Percentiles rank a stretch among this genome's conserved stretches.
Evolutionary conservation across 2,329 filamentous ascomycete species (phyloP).

Genomic region (Pestalotiopsis sp.): DNA sequence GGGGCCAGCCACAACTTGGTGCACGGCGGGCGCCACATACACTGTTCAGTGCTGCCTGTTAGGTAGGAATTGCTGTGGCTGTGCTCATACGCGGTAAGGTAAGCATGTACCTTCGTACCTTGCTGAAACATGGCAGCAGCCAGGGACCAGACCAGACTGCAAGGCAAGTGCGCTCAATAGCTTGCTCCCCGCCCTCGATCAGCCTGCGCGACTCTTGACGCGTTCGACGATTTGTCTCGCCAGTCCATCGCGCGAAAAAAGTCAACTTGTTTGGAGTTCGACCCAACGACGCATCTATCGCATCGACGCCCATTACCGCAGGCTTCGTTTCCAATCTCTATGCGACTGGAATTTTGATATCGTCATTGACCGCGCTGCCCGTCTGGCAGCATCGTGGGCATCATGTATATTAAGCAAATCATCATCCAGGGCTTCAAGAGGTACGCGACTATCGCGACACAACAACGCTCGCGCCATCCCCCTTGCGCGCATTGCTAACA

Average conservation of each 20-base stretch:
- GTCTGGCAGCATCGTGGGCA: constrained; percentile 38
- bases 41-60: no score
- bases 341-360: constrained; percentile 8
- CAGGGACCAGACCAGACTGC: not conserved
- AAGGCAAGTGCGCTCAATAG: not conserved
- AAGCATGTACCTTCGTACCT: not conserved
- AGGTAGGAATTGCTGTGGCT: not conserved
- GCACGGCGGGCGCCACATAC: not conserved
- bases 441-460: constrained; percentile 47
- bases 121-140: not conserved
- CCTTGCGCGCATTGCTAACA: constrained; percentile 24
- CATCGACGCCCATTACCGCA: not conserved
- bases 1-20: not conserved
- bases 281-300: constrained; percentile 6
- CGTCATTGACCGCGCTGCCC: constrained; percentile 31
- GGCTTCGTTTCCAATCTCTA: not conserved
- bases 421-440: constrained; percentile 99
- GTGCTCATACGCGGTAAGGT: not conserved
- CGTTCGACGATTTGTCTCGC: constrained; percentile 7
- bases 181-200: constrained; percentile 1
- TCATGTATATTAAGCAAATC: constrained; percentile 99
- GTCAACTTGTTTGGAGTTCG: not conserved
- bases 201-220: constrained; percentile 4
- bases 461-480: constrained; percentile 18
- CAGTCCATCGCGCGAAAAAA: not conserved